phyloP scores from a whole-genome alignment of 169 alveolate species.

The Theileria parva region DNA sequence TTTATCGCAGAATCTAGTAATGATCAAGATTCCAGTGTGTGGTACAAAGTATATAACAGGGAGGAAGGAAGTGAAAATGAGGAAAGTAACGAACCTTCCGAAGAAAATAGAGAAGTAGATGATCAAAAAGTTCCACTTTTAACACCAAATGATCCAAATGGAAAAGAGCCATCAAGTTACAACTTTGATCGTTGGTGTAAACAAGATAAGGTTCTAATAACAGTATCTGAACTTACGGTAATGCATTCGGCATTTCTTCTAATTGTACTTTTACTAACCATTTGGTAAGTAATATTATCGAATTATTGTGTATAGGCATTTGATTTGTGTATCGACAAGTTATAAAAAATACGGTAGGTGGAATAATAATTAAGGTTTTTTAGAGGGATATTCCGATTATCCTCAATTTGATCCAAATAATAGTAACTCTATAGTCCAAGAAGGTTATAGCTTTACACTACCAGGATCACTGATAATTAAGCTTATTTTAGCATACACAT shows the following conservation, averaged over 20 bases:
- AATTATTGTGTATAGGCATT: constrained; percentile 24
- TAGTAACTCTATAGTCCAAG: constrained; percentile 7
- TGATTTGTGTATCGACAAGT: constrained; percentile 3
- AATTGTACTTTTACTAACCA: constrained; percentile 11
- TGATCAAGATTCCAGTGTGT: constrained; percentile 8
- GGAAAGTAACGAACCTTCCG: neutral
- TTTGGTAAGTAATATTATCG: constrained; percentile 25
- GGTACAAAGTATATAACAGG: neutral
- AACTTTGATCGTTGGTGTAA: constrained; percentile 29
- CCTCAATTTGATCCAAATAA: neutral
- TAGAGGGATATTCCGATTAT: constrained; percentile 32
- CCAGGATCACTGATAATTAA: constrained; percentile 45
- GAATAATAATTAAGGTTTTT: neutral
- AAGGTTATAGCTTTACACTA: constrained; percentile 50
- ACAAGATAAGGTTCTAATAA: constrained; percentile 16
- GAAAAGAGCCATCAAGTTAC: constrained; percentile 1
- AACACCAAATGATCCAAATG: neutral
- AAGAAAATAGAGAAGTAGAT: neutral
- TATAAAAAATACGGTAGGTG: constrained; percentile 22
- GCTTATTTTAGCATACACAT: constrained; percentile 35
- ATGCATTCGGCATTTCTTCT: constrained; percentile 28
- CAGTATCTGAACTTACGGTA: constrained; percentile 24
- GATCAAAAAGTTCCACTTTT: neutral
- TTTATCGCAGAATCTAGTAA: neutral
- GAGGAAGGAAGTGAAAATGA: neutral